Conservation (phyloP, 352 stramenopile species). For the Phytophthora vignae region DNA sequence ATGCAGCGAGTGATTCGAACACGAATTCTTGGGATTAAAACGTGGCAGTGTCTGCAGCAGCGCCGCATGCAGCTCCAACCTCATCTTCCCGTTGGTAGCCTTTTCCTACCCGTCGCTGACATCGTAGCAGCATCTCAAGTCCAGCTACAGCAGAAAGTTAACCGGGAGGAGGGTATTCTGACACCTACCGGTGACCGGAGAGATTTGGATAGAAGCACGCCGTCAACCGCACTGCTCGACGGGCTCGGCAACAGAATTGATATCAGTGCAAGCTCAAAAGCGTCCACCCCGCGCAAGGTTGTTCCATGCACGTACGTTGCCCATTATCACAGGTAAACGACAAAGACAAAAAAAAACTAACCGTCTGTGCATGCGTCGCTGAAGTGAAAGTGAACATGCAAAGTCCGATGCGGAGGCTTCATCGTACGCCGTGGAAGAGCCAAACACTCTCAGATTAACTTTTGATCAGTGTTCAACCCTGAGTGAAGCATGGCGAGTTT, state of each 20-base stretch:
- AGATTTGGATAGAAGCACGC: neutral
- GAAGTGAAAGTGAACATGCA: constrained; percentile 16
- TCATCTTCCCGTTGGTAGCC: neutral
- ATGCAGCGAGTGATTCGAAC: constrained; percentile 54
- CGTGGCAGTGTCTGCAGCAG: constrained; percentile 49
- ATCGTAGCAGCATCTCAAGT: constrained; percentile 47
- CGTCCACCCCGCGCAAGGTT: constrained; percentile 44
- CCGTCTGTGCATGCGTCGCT: constrained; percentile 2
- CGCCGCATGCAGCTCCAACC: constrained; percentile 50
- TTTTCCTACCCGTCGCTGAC: constrained; percentile 48
- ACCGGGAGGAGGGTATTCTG: constrained; percentile 19
- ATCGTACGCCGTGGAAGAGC: neutral
- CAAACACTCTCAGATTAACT: constrained; percentile 3
- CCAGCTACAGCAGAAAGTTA: constrained; percentile 25
- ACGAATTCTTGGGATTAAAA: constrained; percentile 56
- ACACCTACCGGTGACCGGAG: constrained; percentile 14
- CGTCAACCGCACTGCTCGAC: constrained; percentile 12
- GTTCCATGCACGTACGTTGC: constrained; percentile 42
- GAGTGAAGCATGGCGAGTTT: constrained; percentile 59
- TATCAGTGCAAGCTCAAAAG: constrained; percentile 13
- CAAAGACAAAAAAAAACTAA: neutral
- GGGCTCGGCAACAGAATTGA: constrained; percentile 18
- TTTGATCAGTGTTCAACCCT: constrained; percentile 38
- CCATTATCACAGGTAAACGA: neutral
- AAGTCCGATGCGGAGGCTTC: constrained; percentile 10